Base-by-base conservation (phyloP, 352 stramenopile genomes). In the Globisporangium cylindrosporum region DNA sequence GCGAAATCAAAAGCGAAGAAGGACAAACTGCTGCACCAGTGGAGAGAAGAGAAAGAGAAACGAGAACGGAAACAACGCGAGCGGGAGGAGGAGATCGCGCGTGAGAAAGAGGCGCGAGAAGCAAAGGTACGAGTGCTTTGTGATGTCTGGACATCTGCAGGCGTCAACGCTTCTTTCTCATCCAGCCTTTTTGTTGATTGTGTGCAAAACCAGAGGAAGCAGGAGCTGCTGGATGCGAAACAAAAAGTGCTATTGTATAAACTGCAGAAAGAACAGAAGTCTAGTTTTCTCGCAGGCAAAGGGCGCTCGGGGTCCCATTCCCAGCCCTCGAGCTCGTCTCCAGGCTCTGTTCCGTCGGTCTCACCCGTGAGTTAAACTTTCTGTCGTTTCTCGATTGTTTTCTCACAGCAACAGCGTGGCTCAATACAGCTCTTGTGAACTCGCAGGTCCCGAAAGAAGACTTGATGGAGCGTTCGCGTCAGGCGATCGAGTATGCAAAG, bases 201-300 rank as follows among this genome's bases (percentile, higher is more conserved):
- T 58, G 24, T 59, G 54, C 9, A 6, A 46, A 27, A 14, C 66
- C 60, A 88, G 80, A 66, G 74, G 32, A 83, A 75, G 15, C 82
- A 94, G 75, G 76, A 82, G 15, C 73, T 81, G 25, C 59, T 93
- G 5, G 80, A 90, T 48, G 81, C 80, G n/a, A 94, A 94, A 48
- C 84, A 94, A 65, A 86, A 93, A 57, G 51, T 94, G 20, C 41
- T 88, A 36, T 34, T 93, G 24, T 92, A 93, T 67, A 92, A 89
- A 49, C 67, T 92, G 14, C 74, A 85, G n/a, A 91, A 91, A 66
- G 83, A 94, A 29, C 74, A 94, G 76, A 83, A 91, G 48, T 66
- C 73, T 22, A 61, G 29, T 43, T 43, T 43, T 3, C 20, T 32
- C 3, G 18, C 20, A 29, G 55, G 15, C 9, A 61, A n/a, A 7